Evolutionary conservation across 208 protist genomes (phyloP), one percentile per base, ranked within the genome.

Genomic region (Porcisia hertigi): DNA sequence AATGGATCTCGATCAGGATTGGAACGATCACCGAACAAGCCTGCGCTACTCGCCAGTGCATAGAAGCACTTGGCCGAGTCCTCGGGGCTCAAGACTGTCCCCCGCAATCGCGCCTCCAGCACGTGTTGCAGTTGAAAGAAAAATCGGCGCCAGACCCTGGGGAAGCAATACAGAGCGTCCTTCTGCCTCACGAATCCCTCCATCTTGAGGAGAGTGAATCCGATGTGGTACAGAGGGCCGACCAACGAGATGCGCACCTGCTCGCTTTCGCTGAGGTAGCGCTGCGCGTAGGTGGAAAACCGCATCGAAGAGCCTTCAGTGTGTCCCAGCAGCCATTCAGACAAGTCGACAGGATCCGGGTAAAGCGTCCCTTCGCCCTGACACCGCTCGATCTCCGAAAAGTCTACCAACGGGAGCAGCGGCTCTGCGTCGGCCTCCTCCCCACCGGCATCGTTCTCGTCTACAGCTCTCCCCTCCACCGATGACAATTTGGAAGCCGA

Each of bases 221-320:
- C 79, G 23, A 77, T 66, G 67, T 83, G 79, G 69, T 83, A 83
- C 9, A 83, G 57, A 2, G 75, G 69, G 11, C 75, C 75, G 11
- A 79, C 75, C 0, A 67, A 57, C 2, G 47, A 55, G 16, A 79
- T 39, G 30, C 64, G 75, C 18, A 79, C 47, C 69, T 70, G 57
- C 18, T 79, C 67, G 16, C 59, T 54, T 1, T 69, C 39, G 69
- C 53, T 74, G 59, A 79, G 75, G n/a, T 73, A 58, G 55, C 3
- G 59, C n/a, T 34, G 49, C n/a, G 60, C 75, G 59, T 79, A 79
- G 36, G 64, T 55, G 4, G 58, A 53, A 30, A 79, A 79, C 7
- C 75, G 75, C 30, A 64, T n/a, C 59, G 59, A 64, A 16, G 45
- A 18, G 5, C 18, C 25, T 20, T 67, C 75, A 1, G 5, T 53